Evolutionary conservation across 306 rosid species (phyloP).

Genomic region (Cicer cuneatum): DNA sequence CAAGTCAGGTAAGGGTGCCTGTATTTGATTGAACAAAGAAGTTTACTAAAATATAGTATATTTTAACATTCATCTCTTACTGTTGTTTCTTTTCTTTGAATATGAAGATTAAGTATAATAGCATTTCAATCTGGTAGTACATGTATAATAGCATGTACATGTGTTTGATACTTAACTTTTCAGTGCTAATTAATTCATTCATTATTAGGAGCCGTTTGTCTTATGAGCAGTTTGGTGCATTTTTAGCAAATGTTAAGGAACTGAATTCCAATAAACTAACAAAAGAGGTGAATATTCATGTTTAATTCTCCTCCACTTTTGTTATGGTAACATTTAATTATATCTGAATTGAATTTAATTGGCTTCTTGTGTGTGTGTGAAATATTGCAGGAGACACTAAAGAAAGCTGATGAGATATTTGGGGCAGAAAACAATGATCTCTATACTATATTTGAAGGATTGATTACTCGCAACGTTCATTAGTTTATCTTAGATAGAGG

Average conservation of each 20-base stretch:
- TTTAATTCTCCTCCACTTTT: background rate
- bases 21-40: too few relatives aligned
- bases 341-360: background rate
- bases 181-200: background rate
- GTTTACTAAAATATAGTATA: background rate
- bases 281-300: conserved; percentile 65
- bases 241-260: conserved; percentile 90
- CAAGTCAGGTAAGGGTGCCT: conserved; percentile 78
- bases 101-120: conserved; percentile 4
- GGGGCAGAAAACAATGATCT: conserved; percentile 93
- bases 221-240: conserved; percentile 94
- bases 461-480: conserved; percentile 78
- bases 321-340: background rate
- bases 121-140: conserved; percentile 18
- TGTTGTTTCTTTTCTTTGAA: background rate
- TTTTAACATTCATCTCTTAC: background rate
- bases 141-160: background rate
- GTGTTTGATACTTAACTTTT: conserved; percentile 15
- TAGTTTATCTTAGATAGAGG: conserved; percentile 34
- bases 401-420: conserved; percentile 88
- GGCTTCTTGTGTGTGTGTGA: background rate
- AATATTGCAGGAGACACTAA: conserved; percentile 79
- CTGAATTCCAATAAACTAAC: conserved; percentile 89
- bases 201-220: conserved; percentile 86
- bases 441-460: conserved; percentile 78